phyloP scores from a whole-genome alignment of 345 rosid genomes.

The Erodium maritimum region DNA sequence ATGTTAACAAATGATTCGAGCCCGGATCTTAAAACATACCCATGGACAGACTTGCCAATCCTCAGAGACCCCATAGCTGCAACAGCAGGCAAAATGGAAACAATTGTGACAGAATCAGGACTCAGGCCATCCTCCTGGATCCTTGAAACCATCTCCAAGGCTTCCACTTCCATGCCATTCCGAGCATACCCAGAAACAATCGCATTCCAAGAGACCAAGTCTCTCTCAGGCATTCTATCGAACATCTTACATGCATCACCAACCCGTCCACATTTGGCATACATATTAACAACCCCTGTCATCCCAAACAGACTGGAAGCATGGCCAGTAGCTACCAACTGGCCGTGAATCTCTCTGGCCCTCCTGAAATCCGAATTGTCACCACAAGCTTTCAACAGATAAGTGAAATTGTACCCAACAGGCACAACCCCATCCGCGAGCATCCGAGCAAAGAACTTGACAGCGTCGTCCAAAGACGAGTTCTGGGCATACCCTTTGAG shows the following conservation, averaged over 20 bases:
- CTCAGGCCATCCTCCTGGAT: slow-evolving; percentile 51
- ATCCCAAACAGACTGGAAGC: slow-evolving; percentile 46
- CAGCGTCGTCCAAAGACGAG: slow-evolving; percentile 37
- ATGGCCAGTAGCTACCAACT: slow-evolving; percentile 51
- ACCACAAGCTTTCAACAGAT: slow-evolving; percentile 59
- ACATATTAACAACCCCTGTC: slow-evolving; percentile 64
- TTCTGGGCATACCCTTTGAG: slow-evolving; percentile 61
- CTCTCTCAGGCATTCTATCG: slow-evolving; percentile 74
- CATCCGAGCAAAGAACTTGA: slow-evolving; percentile 47
- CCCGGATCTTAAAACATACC: slow-evolving; percentile 46
- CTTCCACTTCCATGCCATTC: slow-evolving; percentile 47
- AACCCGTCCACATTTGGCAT: slow-evolving; percentile 48
- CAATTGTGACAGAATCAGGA: slow-evolving; percentile 58
- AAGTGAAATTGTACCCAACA: slow-evolving; percentile 65
- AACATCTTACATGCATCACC: slow-evolving; percentile 66
- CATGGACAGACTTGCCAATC: slow-evolving; percentile 58
- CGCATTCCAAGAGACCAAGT: slow-evolving; percentile 74
- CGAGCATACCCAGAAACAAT: slow-evolving; percentile 70
- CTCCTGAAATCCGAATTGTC: slow-evolving; percentile 37
- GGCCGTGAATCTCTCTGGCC: slow-evolving; percentile 71
- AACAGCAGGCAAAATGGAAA: slow-evolving; percentile 64
- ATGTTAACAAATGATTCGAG: slow-evolving; percentile 52
- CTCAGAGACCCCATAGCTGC: slow-evolving; percentile 31
- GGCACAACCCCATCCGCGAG: slow-evolving; percentile 41
- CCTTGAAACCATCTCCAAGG: slow-evolving; percentile 43